Conservation (phyloP, 352 stramenopile genomes). For the Phytopythium aichiense region DNA sequence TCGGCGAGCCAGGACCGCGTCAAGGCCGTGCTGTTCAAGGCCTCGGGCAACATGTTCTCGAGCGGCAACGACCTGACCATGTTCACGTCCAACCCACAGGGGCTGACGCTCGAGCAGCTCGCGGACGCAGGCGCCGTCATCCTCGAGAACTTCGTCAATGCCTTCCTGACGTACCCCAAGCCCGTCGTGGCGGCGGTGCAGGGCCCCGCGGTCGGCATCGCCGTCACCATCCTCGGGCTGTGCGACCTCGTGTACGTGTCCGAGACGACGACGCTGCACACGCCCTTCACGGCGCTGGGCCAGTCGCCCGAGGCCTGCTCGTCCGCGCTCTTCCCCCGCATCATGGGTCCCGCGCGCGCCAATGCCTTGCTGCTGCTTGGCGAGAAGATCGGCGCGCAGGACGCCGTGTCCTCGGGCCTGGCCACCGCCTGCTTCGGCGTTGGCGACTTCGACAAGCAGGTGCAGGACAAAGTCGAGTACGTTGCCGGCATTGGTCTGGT, state of each 20-base stretch:
- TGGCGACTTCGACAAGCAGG: constrained; percentile 57
- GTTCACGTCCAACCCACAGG: constrained; percentile 57
- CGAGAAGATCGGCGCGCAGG: constrained; percentile 72
- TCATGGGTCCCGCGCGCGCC: constrained; percentile 81
- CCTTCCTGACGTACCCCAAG: constrained; percentile 88
- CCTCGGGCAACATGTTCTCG: constrained; percentile 85
- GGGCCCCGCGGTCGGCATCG: constrained; percentile 87
- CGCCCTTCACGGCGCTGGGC: constrained; percentile 88
- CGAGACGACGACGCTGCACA: constrained; percentile 87
- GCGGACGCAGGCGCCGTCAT: constrained; percentile 48
- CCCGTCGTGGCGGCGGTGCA: constrained; percentile 88
- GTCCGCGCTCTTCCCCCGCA: constrained; percentile 77
- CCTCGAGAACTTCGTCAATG: constrained; percentile 63
- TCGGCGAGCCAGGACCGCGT: constrained; percentile 64
- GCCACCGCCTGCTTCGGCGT: constrained; percentile 50
- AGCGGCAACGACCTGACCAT: constrained; percentile 87
- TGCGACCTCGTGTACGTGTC: constrained; percentile 90
- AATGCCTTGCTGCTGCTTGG: constrained; percentile 89
- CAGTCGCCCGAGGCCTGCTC: constrained; percentile 90
- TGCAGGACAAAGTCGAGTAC: constrained; percentile 58
- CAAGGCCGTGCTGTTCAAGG: constrained; percentile 84
- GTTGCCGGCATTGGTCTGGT: constrained; percentile 10
- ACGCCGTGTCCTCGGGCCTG: constrained; percentile 40
- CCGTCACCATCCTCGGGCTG: constrained; percentile 83
- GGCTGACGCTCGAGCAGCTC: constrained; percentile 53